These are phyloP conservation scores for Nemania sp. DNA, from an alignment of 2,329 filamentous ascomycete genomes.

Conservation along the genomic window DNA sequence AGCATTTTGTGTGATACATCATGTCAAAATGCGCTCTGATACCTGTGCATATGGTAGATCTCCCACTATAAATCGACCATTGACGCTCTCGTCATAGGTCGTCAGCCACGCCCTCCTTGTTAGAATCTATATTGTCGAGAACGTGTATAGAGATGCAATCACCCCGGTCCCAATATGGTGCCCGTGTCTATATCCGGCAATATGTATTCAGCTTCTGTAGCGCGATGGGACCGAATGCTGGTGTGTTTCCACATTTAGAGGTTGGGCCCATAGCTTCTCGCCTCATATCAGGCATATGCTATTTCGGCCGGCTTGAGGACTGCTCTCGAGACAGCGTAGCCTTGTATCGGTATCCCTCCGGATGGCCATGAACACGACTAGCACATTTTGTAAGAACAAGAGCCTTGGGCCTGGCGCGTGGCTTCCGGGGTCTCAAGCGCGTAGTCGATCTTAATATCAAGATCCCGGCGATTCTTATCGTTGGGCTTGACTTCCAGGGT, in stretches of 20 bases:
- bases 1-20: background rate
- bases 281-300: conserved; percentile 4
- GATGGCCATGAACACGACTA: conserved; percentile 41
- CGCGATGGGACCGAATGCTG: background rate
- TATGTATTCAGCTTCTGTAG: background rate
- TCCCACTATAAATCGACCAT: conserved; percentile 4
- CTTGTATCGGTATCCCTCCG: background rate
- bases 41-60: background rate
- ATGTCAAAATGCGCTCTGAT: conserved; percentile 4
- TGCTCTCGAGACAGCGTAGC: background rate
- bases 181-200: background rate
- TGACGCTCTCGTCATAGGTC: conserved; percentile 11
- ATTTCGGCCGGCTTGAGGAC: background rate
- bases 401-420: conserved; percentile 69
- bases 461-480: conserved; percentile 88
- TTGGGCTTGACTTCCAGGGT: conserved; percentile 84
- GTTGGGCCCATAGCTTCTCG: background rate
- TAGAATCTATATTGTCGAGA: conserved; percentile 14
- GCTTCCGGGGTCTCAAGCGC: conserved; percentile 76
- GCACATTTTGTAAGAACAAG: conserved; percentile 81
- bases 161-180: conserved; percentile 4
- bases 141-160: conserved; percentile 9
- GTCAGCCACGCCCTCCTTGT: conserved; percentile 13
- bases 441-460: conserved; percentile 90
- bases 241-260: background rate